phyloP scores from a whole-genome alignment of 164 flowering plant genomes.

The Pachysandra terminalis region DNA sequence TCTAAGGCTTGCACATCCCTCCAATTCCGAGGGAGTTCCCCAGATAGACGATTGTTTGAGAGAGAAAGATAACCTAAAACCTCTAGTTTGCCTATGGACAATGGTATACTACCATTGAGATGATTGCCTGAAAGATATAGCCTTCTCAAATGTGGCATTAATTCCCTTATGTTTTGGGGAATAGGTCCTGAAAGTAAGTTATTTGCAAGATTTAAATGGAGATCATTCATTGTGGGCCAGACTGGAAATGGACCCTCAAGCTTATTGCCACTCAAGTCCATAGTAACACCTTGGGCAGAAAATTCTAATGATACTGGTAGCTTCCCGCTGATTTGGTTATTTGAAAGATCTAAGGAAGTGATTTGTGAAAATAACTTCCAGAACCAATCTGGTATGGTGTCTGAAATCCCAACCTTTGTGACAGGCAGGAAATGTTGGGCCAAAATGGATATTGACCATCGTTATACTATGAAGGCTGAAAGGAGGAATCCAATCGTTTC shows the following conservation, averaged over 20 bases:
- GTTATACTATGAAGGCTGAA: slow-evolving; percentile 13
- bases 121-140: slow-evolving; percentile 16
- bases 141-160: slow-evolving; percentile 1
- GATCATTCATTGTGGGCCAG: not conserved
- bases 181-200: slow-evolving; percentile 23
- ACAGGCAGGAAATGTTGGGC: slow-evolving; percentile 25
- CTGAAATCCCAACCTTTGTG: slow-evolving; percentile 17
- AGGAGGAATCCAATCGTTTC: slow-evolving; percentile 25
- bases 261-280: slow-evolving; percentile 20
- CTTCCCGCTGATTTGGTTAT: slow-evolving; percentile 21
- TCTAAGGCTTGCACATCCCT: not conserved
- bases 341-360: slow-evolving; percentile 6
- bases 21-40: slow-evolving; percentile 26
- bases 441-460: slow-evolving; percentile 11
- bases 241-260: slow-evolving; percentile 20
- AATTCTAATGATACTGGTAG: slow-evolving; percentile 4
- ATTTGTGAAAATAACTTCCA: slow-evolving; percentile 8
- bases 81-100: not conserved
- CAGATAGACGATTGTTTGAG: slow-evolving; percentile 21
- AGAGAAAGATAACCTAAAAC: slow-evolving; percentile 8
- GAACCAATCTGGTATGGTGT: slow-evolving; percentile 22
- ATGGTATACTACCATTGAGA: slow-evolving; percentile 28
- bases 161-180: slow-evolving; percentile 10
- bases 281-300: not conserved
- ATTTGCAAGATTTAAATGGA: not conserved